Evolutionary conservation across 768 basidiomycete genomes (phyloP).

Genomic region (Lentinus tigrinus): DNA sequence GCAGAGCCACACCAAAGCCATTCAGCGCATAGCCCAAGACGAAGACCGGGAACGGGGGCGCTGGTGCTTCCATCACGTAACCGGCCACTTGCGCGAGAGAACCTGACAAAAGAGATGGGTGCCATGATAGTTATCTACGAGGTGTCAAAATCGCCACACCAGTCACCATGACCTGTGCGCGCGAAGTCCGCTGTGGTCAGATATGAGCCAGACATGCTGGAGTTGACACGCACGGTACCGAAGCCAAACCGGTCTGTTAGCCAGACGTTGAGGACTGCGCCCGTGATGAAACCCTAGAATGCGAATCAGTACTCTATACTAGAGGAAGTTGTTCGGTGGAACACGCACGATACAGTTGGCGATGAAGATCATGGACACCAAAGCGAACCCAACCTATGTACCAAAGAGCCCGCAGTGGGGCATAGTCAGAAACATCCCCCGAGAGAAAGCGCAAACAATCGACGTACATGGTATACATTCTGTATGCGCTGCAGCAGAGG

Average conservation of each 20-base stretch:
- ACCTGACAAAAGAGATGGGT: conserved; percentile 40
- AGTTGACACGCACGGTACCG: conserved; percentile 38
- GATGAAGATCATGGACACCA: conserved; percentile 65
- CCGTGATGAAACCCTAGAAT: conserved; percentile 48
- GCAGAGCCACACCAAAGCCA: conserved; percentile 51
- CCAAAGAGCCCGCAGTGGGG: too few species aligned
- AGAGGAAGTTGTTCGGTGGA: background rate
- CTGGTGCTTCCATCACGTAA: conserved; percentile 52
- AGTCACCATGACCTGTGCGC: conserved; percentile 36
- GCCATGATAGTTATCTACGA: too few species aligned
- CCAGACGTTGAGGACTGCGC: conserved; percentile 46
- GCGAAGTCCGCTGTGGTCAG: background rate
- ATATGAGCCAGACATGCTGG: too few species aligned
- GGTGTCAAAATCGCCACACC: conserved; percentile 24
- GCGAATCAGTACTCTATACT: background rate
- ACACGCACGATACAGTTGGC: conserved; percentile 41
- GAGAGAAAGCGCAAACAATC: background rate
- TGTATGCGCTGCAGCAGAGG: conserved; percentile 76
- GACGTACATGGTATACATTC: conserved; percentile 45
- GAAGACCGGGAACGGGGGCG: conserved; percentile 65
- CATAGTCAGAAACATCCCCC: background rate
- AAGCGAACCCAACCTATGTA: conserved; percentile 43
- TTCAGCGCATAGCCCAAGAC: conserved; percentile 46
- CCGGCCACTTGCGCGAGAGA: conserved; percentile 51
- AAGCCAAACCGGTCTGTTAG: conserved; percentile 45